Conservation (phyloP, 495 filamentous ascomycete genomes). For the Daldinia decipiens region DNA sequence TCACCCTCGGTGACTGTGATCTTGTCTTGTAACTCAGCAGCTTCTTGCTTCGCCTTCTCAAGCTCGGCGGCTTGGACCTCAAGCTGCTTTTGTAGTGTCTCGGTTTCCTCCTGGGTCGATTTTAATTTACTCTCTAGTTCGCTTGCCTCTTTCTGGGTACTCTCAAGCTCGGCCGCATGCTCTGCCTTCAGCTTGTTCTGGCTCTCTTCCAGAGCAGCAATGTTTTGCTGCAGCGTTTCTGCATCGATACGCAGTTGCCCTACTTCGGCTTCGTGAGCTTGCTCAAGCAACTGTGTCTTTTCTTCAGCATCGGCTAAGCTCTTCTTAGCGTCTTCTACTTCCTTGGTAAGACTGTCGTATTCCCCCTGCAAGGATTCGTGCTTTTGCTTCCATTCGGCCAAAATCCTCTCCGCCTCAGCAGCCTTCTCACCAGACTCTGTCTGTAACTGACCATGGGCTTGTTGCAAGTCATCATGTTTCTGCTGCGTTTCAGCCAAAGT, state of each 20-base stretch:
- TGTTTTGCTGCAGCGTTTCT: constrained; percentile 29
- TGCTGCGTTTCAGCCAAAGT: constrained; percentile 24
- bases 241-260: constrained; percentile 20
- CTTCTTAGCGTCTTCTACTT: constrained; percentile 23
- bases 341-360: constrained; percentile 20
- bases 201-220: constrained; percentile 18
- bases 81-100: constrained; percentile 25
- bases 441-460: constrained; percentile 12
- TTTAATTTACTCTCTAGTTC: constrained; percentile 30
- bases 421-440: constrained; percentile 25
- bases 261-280: constrained; percentile 30
- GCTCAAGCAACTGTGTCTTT: constrained; percentile 29
- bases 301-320: constrained; percentile 21
- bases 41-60: constrained; percentile 29
- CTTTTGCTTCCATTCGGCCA: constrained; percentile 33
- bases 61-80: constrained; percentile 20
- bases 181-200: constrained; percentile 29
- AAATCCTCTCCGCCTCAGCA: constrained; percentile 18
- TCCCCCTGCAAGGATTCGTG: constrained; percentile 27
- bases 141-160: constrained; percentile 27
- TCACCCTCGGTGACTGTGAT: constrained; percentile 20
- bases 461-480: constrained; percentile 29
- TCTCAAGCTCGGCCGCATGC: constrained; percentile 31
- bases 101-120: constrained; percentile 23
- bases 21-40: constrained; percentile 13